Base-by-base conservation (phyloP, 108 stramenopile species). In the Tribonema minus region DNA sequence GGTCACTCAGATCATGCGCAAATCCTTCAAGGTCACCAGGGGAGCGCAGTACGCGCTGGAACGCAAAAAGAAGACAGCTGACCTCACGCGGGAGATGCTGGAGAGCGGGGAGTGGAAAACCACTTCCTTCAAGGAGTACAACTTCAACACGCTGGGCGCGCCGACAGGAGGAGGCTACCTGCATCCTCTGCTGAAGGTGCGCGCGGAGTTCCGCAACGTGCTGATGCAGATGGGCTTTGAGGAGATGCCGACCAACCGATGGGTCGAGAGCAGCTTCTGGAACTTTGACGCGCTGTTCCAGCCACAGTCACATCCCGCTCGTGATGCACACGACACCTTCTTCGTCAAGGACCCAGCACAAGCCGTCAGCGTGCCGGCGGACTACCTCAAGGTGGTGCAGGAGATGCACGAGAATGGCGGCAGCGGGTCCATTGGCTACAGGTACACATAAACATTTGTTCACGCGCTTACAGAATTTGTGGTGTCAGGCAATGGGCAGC, bases 271-370 rank as follows among this genome's bases (percentile, higher is more conserved):
- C 35, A 92, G 91, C 64, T 99, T 99, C 86, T 99, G 98, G 98
- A 99, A 99, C 87, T 99, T 99, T 82, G 98, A 99, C 80, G 89
- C 95, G 2, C 92, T 99, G 69, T 99, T 98, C 80, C 98, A 99
- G 82, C 98, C 98, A 12, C 98, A 99, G 90, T 92, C 90, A 23
- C 99, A 99, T 84, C 99, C 99, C 9, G 99, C 99, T 9, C 87
- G 99, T 26, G 99, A 99, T 86, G 97, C 97, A 29, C 99, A 99
- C 83, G 99, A 99, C 88, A 99, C 99, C 40, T 99, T 99, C 85
- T 99, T 99, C 89, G 95, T 99, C 87, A 95, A 96, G 85, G 92
- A 79, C 61, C 77, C 77, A 26, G 77, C 60, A 2, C 31, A 36
- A 31, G 77, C 77, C 0, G 28, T 79, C 64, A 60, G 62, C 32